phyloP scores from a whole-genome alignment of 2,329 filamentous ascomycete species.

The Uncinocarpus reesii region DNA sequence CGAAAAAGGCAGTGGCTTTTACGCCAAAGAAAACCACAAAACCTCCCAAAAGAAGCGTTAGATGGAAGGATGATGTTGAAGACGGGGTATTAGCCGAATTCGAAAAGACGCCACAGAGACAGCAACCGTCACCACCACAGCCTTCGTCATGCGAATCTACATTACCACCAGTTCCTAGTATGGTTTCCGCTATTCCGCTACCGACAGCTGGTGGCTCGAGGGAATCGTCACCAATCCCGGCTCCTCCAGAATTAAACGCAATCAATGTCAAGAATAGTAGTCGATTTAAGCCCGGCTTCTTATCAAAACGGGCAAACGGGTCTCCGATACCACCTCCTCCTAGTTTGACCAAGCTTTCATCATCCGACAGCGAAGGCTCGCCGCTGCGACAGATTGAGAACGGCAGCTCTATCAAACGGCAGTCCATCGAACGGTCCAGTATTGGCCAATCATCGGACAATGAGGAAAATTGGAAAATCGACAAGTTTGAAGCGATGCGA shows the following conservation, averaged over 20 bases:
- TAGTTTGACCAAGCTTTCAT: constrained; percentile 48
- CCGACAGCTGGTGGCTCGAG: constrained; percentile 30
- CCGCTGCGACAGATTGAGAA: constrained; percentile 46
- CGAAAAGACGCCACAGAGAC: constrained; percentile 74
- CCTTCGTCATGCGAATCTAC: constrained; percentile 33
- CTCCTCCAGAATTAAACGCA: constrained; percentile 45
- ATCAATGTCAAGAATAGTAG: constrained; percentile 56
- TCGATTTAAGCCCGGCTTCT: constrained; percentile 80
- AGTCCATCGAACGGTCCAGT: constrained; percentile 31
- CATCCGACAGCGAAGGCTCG: constrained; percentile 49
- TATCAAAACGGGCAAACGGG: constrained; percentile 58
- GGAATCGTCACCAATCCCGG: constrained; percentile 49
- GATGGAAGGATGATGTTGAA: constrained; percentile 87
- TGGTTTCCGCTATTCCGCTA: constrained; percentile 44
- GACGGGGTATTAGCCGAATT: constrained; percentile 81
- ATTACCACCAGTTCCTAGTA: constrained; percentile 35
- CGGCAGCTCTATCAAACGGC: constrained; percentile 41
- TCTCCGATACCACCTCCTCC: constrained; percentile 53
- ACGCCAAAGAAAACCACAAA: constrained; percentile 61
- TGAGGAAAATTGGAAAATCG: constrained; percentile 39
- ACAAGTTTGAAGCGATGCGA: constrained; percentile 43
- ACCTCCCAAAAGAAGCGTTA: constrained; percentile 61
- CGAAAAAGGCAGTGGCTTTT: constrained; percentile 65
- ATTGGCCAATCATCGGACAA: constrained; percentile 17
- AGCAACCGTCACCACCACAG: constrained; percentile 48